Conservation (phyloP, 345 rosid genomes). For the Psidium friedrichsthalianum region DNA sequence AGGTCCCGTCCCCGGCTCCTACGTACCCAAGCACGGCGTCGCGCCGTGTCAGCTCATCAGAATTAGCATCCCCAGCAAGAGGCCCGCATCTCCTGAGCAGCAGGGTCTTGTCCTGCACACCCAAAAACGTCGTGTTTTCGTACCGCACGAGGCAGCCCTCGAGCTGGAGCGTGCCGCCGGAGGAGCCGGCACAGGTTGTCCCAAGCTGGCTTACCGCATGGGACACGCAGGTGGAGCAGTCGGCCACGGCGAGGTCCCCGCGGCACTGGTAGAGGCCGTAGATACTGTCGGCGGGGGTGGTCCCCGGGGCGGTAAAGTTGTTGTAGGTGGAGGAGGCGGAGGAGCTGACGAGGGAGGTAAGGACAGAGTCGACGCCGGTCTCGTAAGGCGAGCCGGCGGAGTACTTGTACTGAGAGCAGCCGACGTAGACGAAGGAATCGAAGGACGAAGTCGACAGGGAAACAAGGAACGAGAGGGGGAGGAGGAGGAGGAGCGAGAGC, state of each 20-base stretch:
- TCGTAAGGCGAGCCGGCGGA: conserved; percentile 50
- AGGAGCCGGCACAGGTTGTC: conserved; percentile 34
- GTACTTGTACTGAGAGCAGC: conserved; percentile 55
- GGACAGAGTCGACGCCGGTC: conserved; percentile 54
- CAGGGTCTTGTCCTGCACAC: conserved; percentile 65
- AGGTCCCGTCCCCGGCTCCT: conserved; percentile 28
- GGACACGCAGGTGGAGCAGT: conserved; percentile 68
- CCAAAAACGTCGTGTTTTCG: conserved; percentile 53
- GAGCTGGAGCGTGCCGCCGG: conserved; percentile 61
- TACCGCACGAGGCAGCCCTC: conserved; percentile 66
- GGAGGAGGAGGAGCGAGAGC: not conserved
- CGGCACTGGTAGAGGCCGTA: conserved; percentile 87
- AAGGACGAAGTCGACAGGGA: conserved; percentile 25
- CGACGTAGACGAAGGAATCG: conserved; percentile 50
- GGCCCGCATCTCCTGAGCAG: conserved; percentile 56
- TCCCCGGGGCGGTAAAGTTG: conserved; percentile 47
- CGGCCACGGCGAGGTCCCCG: conserved; percentile 54
- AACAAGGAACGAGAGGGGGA: conserved; percentile 6
- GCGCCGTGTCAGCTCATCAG: conserved; percentile 29
- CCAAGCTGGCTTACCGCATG: conserved; percentile 48
- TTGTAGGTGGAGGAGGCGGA: conserved; percentile 25
- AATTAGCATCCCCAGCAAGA: conserved; percentile 21
- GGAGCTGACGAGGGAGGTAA: conserved; percentile 29
- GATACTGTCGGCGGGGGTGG: conserved; percentile 35
- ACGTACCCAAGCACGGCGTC: conserved; percentile 57